A percentile compares a stretch with the other conserved stretches of the same genome.
Evolutionary conservation across 2,329 filamentous ascomycete species (phyloP).

Genomic region (Teratosphaeria epicoccoides): DNA sequence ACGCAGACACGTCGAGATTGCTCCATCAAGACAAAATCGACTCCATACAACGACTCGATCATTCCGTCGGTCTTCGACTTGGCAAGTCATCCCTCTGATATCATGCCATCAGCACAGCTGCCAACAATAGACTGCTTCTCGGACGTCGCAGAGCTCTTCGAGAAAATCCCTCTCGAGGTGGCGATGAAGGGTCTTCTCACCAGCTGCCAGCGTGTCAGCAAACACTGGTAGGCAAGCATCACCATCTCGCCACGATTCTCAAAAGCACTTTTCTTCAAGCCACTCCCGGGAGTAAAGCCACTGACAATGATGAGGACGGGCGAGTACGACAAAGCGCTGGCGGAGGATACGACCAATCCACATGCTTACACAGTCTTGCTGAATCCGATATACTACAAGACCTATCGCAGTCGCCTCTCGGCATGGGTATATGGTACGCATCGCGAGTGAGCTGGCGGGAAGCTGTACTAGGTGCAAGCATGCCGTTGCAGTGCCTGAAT

Average conservation of each 20-base stretch:
- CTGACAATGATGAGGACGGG: neutral
- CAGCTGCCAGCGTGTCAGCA: neutral
- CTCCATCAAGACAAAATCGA: too few species aligned
- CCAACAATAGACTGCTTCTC: neutral
- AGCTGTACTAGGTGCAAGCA: too few species aligned
- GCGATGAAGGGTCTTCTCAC: neutral
- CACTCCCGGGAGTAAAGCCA: neutral
- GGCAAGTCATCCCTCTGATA: too few species aligned
- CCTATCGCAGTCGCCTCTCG: too few species aligned
- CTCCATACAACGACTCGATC: too few species aligned
- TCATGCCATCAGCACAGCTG: too few species aligned
- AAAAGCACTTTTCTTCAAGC: neutral
- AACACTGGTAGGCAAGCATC: neutral
- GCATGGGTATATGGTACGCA: too few species aligned
- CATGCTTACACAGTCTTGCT: neutral
- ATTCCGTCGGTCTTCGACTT: too few species aligned
- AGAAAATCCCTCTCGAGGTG: neutral
- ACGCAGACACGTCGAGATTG: too few species aligned
- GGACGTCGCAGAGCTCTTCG: neutral
- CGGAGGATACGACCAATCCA: neutral
- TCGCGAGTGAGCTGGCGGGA: too few species aligned
- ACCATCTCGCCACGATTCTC: neutral
- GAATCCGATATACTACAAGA: neutral
- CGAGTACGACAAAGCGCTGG: neutral
- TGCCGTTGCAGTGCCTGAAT: too few species aligned